Percentiles rank a stretch among this genome's conserved stretches.
Evolutionary conservation across 257 asterid species (phyloP).

Genomic region (Ballota nigra): DNA sequence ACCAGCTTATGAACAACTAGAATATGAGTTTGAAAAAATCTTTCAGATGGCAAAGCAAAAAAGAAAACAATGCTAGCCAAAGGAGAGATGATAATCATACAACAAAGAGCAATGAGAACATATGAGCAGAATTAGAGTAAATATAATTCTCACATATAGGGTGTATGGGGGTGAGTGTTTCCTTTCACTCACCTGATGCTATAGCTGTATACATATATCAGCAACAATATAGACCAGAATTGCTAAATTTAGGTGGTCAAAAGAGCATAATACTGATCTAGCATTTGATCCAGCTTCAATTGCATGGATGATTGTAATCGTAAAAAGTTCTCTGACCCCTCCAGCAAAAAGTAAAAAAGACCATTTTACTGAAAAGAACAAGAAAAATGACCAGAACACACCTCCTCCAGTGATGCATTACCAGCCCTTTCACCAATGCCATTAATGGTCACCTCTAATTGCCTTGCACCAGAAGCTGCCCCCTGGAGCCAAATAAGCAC

Average conservation of each 20-base stretch:
- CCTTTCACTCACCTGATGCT: background rate
- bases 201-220: background rate
- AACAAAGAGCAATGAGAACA: background rate
- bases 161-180: background rate
- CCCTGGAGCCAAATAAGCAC: conserved; percentile 54
- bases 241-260: background rate
- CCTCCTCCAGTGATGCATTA: conserved; percentile 98
- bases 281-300: background rate
- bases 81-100: background rate
- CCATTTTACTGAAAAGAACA: background rate
- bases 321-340: background rate
- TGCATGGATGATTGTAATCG: background rate
- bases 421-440: conserved; percentile 99
- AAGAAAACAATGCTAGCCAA: background rate
- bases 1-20: background rate
- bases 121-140: background rate
- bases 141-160: background rate
- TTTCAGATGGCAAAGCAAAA: background rate
- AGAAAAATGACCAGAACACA: conserved; percentile 27
- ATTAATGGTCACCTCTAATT: conserved; percentile 90
- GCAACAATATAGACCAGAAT: background rate
- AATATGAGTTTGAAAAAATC: background rate
- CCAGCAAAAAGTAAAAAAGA: background rate
- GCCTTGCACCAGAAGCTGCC: conserved; percentile 95
- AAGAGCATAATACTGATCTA: background rate